Evolutionary conservation across 129 eudicot species (phyloP).

Genomic region (Centrapalus pauciflorus): DNA sequence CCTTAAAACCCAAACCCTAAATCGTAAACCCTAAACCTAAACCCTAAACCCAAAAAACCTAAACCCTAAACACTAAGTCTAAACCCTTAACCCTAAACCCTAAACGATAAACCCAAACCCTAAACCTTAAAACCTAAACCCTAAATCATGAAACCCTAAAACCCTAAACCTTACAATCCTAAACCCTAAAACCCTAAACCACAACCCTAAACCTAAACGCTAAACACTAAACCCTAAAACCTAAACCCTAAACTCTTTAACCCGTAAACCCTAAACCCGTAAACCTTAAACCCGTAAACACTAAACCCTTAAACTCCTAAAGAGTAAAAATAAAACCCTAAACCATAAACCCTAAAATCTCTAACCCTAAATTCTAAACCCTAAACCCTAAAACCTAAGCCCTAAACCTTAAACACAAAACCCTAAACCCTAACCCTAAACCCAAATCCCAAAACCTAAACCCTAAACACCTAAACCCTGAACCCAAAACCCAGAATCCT

Average conservation of each 20-base stretch:
- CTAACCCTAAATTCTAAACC: slow-evolving; percentile 3
- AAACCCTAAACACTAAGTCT: too few species aligned
- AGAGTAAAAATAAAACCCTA: too few species aligned
- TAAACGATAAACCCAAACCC: too few species aligned
- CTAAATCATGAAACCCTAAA: slow-evolving; percentile 18
- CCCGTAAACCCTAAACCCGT: not conserved
- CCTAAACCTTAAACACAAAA: not conserved
- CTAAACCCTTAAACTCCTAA: too few species aligned
- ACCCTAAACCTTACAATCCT: slow-evolving; percentile 22
- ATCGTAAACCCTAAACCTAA: too few species aligned
- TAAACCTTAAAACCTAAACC: slow-evolving; percentile 25
- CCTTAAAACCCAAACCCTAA: too few species aligned
- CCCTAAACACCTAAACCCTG: not conserved
- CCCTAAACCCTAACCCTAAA: not conserved
- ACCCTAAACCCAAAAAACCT: too few species aligned
- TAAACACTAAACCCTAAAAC: too few species aligned
- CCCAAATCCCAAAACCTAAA: not conserved
- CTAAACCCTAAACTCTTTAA: too few species aligned
- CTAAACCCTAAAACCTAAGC: not conserved
- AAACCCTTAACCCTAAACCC: too few species aligned
- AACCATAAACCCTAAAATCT: not conserved
- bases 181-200: not conserved
- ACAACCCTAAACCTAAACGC: too few species aligned
- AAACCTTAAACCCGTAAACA: not conserved
- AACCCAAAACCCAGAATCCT: not conserved